Evolutionary conservation across 176 grass and related monocot genomes (phyloP), one percentile per base, ranked within the genome.

Genomic region (Guadua angustifolia): DNA sequence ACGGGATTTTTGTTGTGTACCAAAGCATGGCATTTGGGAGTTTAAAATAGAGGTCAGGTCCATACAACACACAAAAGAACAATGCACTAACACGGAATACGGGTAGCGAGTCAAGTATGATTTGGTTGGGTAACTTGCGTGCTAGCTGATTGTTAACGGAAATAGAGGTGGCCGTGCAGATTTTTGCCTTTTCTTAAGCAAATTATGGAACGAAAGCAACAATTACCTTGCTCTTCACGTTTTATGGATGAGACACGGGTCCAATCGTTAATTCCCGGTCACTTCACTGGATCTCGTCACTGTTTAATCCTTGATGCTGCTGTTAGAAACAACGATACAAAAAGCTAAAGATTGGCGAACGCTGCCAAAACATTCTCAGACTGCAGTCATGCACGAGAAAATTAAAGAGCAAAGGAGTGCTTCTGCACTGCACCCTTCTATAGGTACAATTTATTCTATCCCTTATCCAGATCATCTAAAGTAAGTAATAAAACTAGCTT

Each of bases 161-260:
- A 24, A 2, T 17, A 45, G 25, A 49, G 78, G 50, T 21, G 26
- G 19, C 51, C 25, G 61, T 0, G 18, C 25, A 26, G 7, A 79
- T 64, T 35, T 50, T 61, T 21, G 22, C 46, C 5, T 43, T 64
- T 77, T 65, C 45, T 64, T 15, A 21, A 47, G 69, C 61, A 22
- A 69, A 35, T 82, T 82, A 71, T 66, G 72, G 35, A 40, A 55
- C 16, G 88, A 82, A 56, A 75, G 42, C 66, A 76, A 82, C 72
- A 9, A 5, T 45, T 42, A 57, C 77, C 82, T 49, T 59, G 50
- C 5, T 49, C 51, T 18, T 75, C 67, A 85, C 69, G 79, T 65
- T 78, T 7, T 59, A 17, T 21, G 7, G 29, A 14, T 4, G 47
- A 29, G 50, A 63, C 50, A 3, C n/a, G 16, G 5, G 60, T 14